phyloP scores from a whole-genome alignment of 495 filamentous ascomycete genomes.

The Penicillium silybi region DNA sequence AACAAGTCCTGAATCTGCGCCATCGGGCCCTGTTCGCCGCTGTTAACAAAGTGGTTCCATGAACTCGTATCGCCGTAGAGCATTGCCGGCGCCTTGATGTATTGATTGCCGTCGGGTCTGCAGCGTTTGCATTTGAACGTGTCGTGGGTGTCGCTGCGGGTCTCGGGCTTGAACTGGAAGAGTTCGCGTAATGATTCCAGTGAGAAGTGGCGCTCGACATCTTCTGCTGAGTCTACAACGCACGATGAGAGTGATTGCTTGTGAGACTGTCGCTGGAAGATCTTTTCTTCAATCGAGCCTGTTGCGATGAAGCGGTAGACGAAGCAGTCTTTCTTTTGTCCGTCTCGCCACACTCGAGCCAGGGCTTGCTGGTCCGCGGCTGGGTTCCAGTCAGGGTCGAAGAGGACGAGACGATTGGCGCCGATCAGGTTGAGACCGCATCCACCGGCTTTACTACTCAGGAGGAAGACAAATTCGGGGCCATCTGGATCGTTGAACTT shows the following conservation, averaged over 20 bases:
- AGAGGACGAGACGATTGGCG: conserved; percentile 92
- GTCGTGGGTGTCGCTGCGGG: conserved; percentile 91
- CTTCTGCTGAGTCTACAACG: conserved; percentile 95
- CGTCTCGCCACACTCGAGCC: conserved; percentile 96
- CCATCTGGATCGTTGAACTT: conserved; percentile 96
- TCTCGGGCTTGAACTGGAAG: conserved; percentile 84
- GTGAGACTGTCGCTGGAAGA: conserved; percentile 97
- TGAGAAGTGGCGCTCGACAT: conserved; percentile 94
- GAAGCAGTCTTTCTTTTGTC: conserved; percentile 98
- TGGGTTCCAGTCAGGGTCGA: conserved; percentile 99
- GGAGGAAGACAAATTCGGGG: conserved; percentile 86
- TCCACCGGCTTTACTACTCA: conserved; percentile 94
- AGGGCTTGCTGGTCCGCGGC: conserved; percentile 97
- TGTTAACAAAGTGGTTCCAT: conserved; percentile 96
- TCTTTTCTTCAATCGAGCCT: conserved; percentile 98
- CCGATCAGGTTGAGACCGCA: conserved; percentile 97
- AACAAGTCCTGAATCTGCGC: conserved; percentile 85
- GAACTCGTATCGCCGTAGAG: conserved; percentile 97
- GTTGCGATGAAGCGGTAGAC: conserved; percentile 99
- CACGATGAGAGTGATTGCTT: conserved; percentile 96
- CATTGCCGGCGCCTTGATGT: conserved; percentile 86
- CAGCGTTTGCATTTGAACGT: conserved; percentile 99
- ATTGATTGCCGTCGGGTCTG: conserved; percentile 78
- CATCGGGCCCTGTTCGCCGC: conserved; percentile 62
- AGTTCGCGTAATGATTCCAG: conserved; percentile 84